Base-by-base conservation (phyloP, 202 grass and related monocot genomes). In the Zoysia matrella region DNA sequence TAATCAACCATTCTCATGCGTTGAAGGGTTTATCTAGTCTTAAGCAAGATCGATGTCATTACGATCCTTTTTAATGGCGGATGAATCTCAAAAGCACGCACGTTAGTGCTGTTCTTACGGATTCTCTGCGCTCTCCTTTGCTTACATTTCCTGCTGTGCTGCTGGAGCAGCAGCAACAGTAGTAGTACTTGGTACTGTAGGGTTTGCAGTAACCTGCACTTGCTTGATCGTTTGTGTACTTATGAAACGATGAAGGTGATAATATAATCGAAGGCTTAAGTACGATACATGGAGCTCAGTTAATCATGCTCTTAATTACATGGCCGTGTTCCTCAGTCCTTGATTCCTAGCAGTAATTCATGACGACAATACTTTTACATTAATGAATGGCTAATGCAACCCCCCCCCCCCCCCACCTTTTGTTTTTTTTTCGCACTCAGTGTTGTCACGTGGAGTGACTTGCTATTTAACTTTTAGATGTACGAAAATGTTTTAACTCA, bases 191-290 rank as follows among this genome's bases (percentile, higher is more conserved):
- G 30, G 30, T 36, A 36, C 0, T 36, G 30, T 36, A 36, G 30
- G 30, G 30, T 36, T 36, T 36, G 30, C 30, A 36, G 30, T 36
- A 36, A 36, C 30, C 30, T 36, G 30, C 30, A 36, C 30, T 36
- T 36, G 15, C 60, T 85, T 83, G 80, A 58, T 58, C 15, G 56
- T 77, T 77, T 87, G 72, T 84, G 80, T 85, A 81, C 30, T 36
- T 36, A 36, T 78, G 83, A 49, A 79, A 65, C 71, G 77, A 80
- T 68, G 22, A 56, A 57, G 16, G 52, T 65, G 8, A 72, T 85
- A 55, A 82, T 87, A 84, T 84, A 83, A 77, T 77, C 67, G 44
- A 76, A 76, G 71, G 36, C 47, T 82, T 50, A 50, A 71, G 60
- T 79, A 15, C 1, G 4, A 22, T 67, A 50, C 63, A 46, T 65